A percentile compares a stretch with the other conserved stretches of the same genome.
These are phyloP conservation scores for Termitomyces sp. DNA, from an alignment of 1,284 basidiomycete genomes.

Conservation along the genomic window DNA sequence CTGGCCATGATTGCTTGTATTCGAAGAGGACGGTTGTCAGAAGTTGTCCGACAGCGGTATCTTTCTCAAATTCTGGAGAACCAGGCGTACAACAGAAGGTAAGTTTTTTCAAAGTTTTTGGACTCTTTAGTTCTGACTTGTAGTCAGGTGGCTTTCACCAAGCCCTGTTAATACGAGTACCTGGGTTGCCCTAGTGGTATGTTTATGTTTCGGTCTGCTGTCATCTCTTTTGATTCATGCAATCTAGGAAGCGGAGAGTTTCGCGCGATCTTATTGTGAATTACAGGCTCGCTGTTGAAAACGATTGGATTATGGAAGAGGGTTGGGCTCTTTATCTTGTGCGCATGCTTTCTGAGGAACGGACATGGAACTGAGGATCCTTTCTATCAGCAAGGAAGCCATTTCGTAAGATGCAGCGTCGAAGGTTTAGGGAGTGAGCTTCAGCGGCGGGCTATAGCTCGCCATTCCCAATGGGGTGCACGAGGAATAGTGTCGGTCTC, in stretches of 20 bases:
- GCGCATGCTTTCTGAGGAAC: conserved; percentile 13
- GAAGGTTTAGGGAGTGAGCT: conserved; percentile 61
- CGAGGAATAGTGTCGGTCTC: conserved; percentile 55
- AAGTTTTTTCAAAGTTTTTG: conserved; percentile 13
- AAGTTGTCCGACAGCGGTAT: conserved; percentile 38
- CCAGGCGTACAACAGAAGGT: conserved; percentile 57
- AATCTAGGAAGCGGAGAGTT: conserved; percentile 55
- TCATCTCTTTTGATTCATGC: conserved; percentile 1
- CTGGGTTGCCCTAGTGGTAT: conserved; percentile 63
- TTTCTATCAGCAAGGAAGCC: conserved; percentile 54
- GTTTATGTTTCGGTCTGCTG: conserved; percentile 19
- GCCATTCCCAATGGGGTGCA: conserved; percentile 67
- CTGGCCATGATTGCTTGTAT: conserved; percentile 56
- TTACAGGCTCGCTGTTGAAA: conserved; percentile 51
- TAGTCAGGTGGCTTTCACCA: conserved; percentile 56
- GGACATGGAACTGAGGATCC: conserved; percentile 5
- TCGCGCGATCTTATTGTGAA: not conserved
- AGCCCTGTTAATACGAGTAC: conserved; percentile 63
- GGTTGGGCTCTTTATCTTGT: conserved; percentile 64
- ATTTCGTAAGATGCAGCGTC: conserved; percentile 63
- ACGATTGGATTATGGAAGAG: conserved; percentile 67
- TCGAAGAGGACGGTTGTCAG: conserved; percentile 38
- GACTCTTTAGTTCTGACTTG: conserved; percentile 6
- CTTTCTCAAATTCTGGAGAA: conserved; percentile 54
- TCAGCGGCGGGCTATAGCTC: conserved; percentile 57